Percentiles rank a stretch among this genome's conserved stretches.
Evolutionary conservation across 441 rosid species (phyloP).

Genomic region (Euphorbia celastroides): DNA sequence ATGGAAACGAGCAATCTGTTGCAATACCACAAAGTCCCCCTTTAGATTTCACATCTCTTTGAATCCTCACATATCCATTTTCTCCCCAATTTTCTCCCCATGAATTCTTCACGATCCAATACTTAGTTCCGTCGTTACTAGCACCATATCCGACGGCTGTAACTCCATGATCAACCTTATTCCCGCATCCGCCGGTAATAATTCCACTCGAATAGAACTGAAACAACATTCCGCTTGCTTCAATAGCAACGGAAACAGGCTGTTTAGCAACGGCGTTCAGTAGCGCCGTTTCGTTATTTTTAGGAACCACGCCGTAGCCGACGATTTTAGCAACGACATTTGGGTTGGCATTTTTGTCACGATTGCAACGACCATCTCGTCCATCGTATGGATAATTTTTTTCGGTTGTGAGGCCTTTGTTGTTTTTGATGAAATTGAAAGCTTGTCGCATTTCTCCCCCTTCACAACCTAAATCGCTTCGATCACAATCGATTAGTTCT

Average conservation of each 20-base stretch:
- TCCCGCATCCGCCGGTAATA: slow-evolving; percentile 46
- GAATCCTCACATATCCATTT: slow-evolving; percentile 50
- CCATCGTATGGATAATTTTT: slow-evolving; percentile 54
- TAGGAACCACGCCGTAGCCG: slow-evolving; percentile 35
- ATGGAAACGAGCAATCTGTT: slow-evolving; percentile 50
- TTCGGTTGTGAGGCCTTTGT: slow-evolving; percentile 46
- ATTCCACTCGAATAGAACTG: slow-evolving; percentile 53
- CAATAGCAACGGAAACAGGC: slow-evolving; percentile 69
- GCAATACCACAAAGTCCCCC: slow-evolving; percentile 66
- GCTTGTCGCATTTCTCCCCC: slow-evolving; percentile 65
- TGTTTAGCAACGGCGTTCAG: slow-evolving; percentile 43
- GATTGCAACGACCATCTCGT: slow-evolving; percentile 34
- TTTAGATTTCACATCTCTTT: slow-evolving; percentile 24
- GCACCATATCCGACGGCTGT: slow-evolving; percentile 58
- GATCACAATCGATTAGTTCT: slow-evolving; percentile 65
- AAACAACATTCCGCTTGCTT: slow-evolving; percentile 48
- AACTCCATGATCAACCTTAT: slow-evolving; percentile 51
- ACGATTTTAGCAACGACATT: slow-evolving; percentile 29
- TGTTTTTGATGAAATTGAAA: slow-evolving; percentile 37
- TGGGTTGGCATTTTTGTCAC: slow-evolving; percentile 15
- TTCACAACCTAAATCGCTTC: slow-evolving; percentile 41
- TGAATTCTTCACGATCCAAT: slow-evolving; percentile 70
- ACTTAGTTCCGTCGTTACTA: slow-evolving; percentile 24
- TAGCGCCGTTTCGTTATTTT: slow-evolving; percentile 33
- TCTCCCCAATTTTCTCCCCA: slow-evolving; percentile 79